Evolutionary conservation across 306 rosid species (phyloP), one percentile per base, ranked within the genome.

Genomic region (Hippophae tibetana): DNA sequence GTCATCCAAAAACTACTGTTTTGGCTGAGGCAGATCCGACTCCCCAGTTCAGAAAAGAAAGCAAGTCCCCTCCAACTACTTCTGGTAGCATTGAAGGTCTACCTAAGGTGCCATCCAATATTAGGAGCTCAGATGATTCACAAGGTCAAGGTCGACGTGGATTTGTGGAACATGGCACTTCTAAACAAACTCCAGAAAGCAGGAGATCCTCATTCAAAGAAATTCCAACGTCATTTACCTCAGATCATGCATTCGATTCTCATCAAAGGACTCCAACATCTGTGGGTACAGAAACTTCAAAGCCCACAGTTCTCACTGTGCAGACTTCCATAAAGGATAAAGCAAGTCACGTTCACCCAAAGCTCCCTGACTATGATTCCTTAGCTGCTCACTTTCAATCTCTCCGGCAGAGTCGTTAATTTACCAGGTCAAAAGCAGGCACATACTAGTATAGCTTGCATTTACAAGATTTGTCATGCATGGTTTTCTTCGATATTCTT

Each of bases 321-420:
- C 81, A 73, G 66, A 38, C 65, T 52, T 49, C 79, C 14, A 66
- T 82, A 11, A 76, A 67, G 63, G 76, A 69, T 74, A 84, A 60
- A 56, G 68, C 71, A 27, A 72, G 72, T 62, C 98, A 90, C 54
- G 86, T 85, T 66, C 96, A 90, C 73, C 96, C 96, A 5, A 87
- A 87, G 77, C 84, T 85, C 71, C 98, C 98, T 1, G 95, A 90
- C 66, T 83, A 78, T 27, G 95, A 90, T 59, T 58, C 79, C 52
- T 70, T 87, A 8, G 64, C 84, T 31, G 95, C 95, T 1, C 85
- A 81, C 70, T 85, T 90, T 72, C 60, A 46, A 44, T 77, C 92
- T 62, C 89, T 90, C 50, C 78, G 77, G 64, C 80, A 81, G 73
- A 71, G 26, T 62, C 70, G 76, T 48, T 72, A 80, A 41, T 79